These are phyloP conservation scores for Chytridium lagenaria DNA, from an alignment of 371 early-diverging fungal genomes.

Conservation along the genomic window DNA sequence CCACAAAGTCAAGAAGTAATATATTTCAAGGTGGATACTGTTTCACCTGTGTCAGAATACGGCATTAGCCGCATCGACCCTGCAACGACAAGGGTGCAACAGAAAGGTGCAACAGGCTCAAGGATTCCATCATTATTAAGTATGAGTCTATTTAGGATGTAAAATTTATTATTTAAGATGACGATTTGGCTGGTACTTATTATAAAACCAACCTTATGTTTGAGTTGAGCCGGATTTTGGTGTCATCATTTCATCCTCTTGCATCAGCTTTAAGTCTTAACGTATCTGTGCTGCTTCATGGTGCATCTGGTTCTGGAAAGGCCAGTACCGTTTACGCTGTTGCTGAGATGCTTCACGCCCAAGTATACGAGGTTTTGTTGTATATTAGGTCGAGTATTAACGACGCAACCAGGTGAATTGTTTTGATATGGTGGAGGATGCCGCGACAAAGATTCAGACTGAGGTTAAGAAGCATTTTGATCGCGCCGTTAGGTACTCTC, in stretches of 20 bases:
- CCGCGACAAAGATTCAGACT: slow-evolving; percentile 78
- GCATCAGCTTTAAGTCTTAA: not conserved
- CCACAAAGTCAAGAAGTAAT: not conserved
- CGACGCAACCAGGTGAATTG: too few species aligned
- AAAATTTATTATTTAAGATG: not conserved
- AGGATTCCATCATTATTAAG: not conserved
- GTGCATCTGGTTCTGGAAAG: not conserved
- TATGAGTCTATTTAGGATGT: not conserved
- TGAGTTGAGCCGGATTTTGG: not conserved
- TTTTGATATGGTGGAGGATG: slow-evolving; percentile 79
- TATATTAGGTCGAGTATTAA: slow-evolving; percentile 39
- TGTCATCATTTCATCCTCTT: not conserved
- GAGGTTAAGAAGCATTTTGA: slow-evolving; percentile 76
- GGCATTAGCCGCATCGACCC: not conserved
- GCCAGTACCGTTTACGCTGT: not conserved
- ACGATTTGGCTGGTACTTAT: not conserved
- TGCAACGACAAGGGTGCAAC: not conserved
- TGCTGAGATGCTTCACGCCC: not conserved
- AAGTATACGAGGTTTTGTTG: not conserved
- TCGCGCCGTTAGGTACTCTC: slow-evolving; percentile 76
- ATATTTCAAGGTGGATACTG: slow-evolving; percentile 1
- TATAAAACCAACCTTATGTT: not conserved
- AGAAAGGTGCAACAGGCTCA: not conserved
- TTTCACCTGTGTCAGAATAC: not conserved
- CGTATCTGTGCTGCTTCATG: slow-evolving; percentile 12